A percentile compares a stretch with the other conserved stretches of the same genome.
Evolutionary conservation across 164 flowering plant genomes (phyloP).

Genomic region (Stephania yunnanensis): DNA sequence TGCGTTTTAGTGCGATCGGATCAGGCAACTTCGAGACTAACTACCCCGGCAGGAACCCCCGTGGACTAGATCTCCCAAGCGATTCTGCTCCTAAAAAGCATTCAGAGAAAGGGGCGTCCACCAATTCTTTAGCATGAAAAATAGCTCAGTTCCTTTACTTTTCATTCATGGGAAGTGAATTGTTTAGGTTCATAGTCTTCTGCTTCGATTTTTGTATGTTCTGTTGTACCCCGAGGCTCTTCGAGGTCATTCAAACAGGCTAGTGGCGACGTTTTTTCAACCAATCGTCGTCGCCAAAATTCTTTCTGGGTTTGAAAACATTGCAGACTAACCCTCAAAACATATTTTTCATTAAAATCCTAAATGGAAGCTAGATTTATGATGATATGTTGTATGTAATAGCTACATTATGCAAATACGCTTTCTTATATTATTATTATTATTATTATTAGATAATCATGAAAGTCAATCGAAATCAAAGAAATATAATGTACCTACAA

Average conservation of each 20-base stretch:
- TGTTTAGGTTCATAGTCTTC: neutral
- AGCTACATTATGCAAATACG: neutral
- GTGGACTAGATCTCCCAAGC: constrained; percentile 59
- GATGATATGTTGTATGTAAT: neutral
- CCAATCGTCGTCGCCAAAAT: neutral
- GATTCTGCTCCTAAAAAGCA: constrained; percentile 35
- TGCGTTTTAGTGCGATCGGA: constrained; percentile 48
- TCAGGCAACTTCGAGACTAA: constrained; percentile 55
- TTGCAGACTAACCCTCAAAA: neutral
- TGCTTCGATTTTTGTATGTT: neutral
- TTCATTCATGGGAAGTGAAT: constrained; percentile 8
- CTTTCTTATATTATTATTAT: too few relatives aligned
- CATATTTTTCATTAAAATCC: neutral
- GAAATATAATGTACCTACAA: too few relatives aligned
- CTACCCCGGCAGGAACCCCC: constrained; percentile 75
- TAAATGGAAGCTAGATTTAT: neutral
- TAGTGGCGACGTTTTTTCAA: neutral
- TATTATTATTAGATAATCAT: too few relatives aligned
- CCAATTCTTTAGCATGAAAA: constrained; percentile 13
- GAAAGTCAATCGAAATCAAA: too few relatives aligned
- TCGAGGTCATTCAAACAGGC: neutral
- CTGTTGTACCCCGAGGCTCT: neutral
- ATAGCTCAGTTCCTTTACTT: neutral
- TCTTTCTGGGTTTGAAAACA: constrained; percentile 2
- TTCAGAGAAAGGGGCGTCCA: constrained; percentile 14